Conservation (phyloP, 345 rosid genomes). For the Salix suchowensis region DNA sequence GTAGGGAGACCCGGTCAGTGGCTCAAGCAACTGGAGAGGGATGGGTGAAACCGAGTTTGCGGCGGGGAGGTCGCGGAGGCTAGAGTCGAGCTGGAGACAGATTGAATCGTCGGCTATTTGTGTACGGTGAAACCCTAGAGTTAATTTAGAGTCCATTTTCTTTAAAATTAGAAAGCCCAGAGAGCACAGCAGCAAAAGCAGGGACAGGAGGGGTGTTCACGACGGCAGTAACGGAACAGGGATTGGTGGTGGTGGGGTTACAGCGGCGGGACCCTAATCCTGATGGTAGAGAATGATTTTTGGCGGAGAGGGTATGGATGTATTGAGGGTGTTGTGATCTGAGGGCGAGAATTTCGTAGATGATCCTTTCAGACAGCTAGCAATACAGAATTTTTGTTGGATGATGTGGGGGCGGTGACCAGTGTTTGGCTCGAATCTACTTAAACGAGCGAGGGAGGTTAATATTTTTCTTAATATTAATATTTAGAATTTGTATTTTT, state of each 20-base stretch:
- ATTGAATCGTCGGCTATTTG: slow-evolving; percentile 42
- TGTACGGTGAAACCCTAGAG: slow-evolving; percentile 34
- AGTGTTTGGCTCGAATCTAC: no score
- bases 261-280: no score
- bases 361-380: no score
- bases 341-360: no score
- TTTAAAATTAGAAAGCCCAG: background rate
- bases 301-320: no score
- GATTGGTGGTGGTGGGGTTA: background rate
- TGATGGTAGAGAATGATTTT: no score
- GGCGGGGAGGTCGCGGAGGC: slow-evolving; percentile 22
- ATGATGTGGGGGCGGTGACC: no score
- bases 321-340: no score
- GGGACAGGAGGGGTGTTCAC: background rate
- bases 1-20: slow-evolving; percentile 18
- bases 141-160: background rate
- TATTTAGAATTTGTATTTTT: no score
- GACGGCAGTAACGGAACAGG: background rate
- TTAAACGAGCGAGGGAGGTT: no score
- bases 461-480: no score
- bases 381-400: no score
- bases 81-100: slow-evolving; percentile 37
- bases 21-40: slow-evolving; percentile 47
- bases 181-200: background rate
- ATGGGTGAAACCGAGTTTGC: slow-evolving; percentile 16